These are phyloP conservation scores for Postia placenta DNA, from an alignment of 768 basidiomycete genomes.

Conservation along the genomic window DNA sequence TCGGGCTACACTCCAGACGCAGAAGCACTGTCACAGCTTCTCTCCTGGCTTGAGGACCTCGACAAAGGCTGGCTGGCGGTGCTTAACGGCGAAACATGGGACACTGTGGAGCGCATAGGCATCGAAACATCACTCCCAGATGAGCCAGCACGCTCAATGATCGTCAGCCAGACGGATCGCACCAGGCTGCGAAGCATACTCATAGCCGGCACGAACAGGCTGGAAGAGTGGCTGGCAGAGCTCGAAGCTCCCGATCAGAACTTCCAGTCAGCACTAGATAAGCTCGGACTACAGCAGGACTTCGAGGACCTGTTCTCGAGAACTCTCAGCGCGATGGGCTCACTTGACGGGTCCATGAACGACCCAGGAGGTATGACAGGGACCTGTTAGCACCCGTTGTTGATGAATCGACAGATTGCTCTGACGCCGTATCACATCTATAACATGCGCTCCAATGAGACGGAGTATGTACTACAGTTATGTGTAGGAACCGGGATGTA, in stretches of 20 bases:
- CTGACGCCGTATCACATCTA: not conserved
- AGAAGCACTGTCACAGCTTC: conserved; percentile 41
- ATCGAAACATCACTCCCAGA: conserved; percentile 27
- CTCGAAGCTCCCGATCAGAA: conserved; percentile 17
- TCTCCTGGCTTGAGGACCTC: conserved; percentile 67
- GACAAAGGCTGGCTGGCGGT: conserved; percentile 72
- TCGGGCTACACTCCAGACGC: conserved; percentile 50
- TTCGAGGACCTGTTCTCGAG: conserved; percentile 59
- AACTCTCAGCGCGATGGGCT: conserved; percentile 57
- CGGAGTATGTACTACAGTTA: not conserved
- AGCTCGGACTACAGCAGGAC: conserved; percentile 50
- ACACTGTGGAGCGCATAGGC: conserved; percentile 38
- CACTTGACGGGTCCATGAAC: conserved; percentile 27
- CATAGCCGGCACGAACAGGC: conserved; percentile 45
- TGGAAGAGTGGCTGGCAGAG: conserved; percentile 65
- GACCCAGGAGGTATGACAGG: conserved; percentile 19
- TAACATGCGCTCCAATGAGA: not conserved
- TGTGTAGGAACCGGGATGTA: too few relatives aligned
- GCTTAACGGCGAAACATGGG: conserved; percentile 61
- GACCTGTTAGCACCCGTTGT: conserved; percentile 24
- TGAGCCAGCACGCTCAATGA: conserved; percentile 32
- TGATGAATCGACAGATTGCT: too few relatives aligned
- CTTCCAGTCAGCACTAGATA: conserved; percentile 34
- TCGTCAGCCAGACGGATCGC: conserved; percentile 63
- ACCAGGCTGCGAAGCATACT: conserved; percentile 66